Evolutionary conservation across 2,329 filamentous ascomycete genomes (phyloP), one percentile per base, ranked within the genome.

Genomic region (Beauveria sp.): DNA sequence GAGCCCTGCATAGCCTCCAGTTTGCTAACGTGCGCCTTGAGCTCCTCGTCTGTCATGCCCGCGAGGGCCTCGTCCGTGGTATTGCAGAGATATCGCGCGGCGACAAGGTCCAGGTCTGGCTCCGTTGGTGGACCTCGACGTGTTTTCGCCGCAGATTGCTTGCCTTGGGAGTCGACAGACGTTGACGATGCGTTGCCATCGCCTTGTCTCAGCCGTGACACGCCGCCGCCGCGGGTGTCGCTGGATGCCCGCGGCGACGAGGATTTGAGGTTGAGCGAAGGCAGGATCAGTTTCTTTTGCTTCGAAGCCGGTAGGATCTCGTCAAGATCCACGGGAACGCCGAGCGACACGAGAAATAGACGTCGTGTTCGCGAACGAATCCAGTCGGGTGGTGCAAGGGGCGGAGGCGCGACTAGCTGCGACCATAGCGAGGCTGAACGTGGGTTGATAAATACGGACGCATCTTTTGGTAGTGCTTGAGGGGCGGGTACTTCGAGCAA

Each of bases 221-320:
- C 70, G 14, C 78, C 79, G 24, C 10, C 49, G 34, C 52, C 52
- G 20, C 80, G 78, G 5, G 78, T 79, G 63, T 86, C 83, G 28
- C 76, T 77, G 3, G 84, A 86, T 20, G 77, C 81, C 46, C 83
- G 78, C 40, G 78, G 81, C 28, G 78, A 88, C 58, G 73, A 80
- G 63, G 74, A 81, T 8, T 52, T 49, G 40, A 93, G 85, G 38
- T 91, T 96, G 20, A 95, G 87, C 6, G 93, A 96, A 0, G 95
- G 95, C 1, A 99, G 82, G 5, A 99, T 84, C 20, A 99, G 86
- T 72, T 98, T 98, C 82, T 98, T 98, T 73, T 99, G 95, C 75
- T 98, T 98, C 14, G 91, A 96, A 0, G 93, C 93, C 0, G 95
- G 95, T 8, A 99, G 84, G 60, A 99, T 98, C 77, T 99, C 95